These are phyloP conservation scores for Dorcoceras hygrometricum DNA, from an alignment of 257 asterid genomes.

Conservation along the genomic window DNA sequence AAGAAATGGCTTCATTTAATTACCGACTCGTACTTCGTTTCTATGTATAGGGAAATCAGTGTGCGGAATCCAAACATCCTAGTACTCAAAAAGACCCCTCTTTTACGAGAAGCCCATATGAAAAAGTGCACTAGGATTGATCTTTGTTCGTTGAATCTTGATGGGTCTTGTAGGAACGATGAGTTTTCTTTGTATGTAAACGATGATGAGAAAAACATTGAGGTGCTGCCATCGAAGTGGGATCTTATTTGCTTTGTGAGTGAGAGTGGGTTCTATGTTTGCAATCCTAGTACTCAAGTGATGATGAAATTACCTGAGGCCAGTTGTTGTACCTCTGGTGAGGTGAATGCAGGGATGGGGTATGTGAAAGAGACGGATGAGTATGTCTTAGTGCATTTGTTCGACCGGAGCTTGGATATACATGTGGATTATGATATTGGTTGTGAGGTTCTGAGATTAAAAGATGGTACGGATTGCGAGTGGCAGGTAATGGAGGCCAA, in stretches of 20 bases:
- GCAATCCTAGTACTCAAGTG: conserved; percentile 52
- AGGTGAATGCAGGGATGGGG: conserved; percentile 56
- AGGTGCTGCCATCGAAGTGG: conserved; percentile 53
- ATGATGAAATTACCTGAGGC: conserved; percentile 47
- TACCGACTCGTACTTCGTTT: conserved; percentile 36
- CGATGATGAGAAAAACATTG: conserved; percentile 38
- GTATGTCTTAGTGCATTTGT: conserved; percentile 55
- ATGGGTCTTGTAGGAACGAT: conserved; percentile 39
- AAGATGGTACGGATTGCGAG: conserved; percentile 32
- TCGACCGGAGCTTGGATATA: conserved; percentile 49
- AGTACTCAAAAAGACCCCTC: conserved; percentile 34
- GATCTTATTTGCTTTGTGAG: conserved; percentile 52
- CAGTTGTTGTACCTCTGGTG: conserved; percentile 48
- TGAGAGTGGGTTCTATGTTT: conserved; percentile 46
- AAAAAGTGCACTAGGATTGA: conserved; percentile 37
- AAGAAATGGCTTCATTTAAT: conserved; percentile 49
- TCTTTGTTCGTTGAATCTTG: conserved; percentile 38
- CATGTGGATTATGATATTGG: conserved; percentile 48
- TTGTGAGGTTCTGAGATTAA: conserved; percentile 49
- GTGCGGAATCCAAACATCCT: conserved; percentile 36
- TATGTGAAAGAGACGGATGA: conserved; percentile 44
- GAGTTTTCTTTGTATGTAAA: conserved; percentile 36
- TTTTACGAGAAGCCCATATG: conserved; percentile 28
- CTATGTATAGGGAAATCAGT: conserved; percentile 29
- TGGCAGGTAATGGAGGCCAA: conserved; percentile 48